phyloP scores from a whole-genome alignment of 495 filamentous ascomycete species.

The Lasiosphaeria miniovina region DNA sequence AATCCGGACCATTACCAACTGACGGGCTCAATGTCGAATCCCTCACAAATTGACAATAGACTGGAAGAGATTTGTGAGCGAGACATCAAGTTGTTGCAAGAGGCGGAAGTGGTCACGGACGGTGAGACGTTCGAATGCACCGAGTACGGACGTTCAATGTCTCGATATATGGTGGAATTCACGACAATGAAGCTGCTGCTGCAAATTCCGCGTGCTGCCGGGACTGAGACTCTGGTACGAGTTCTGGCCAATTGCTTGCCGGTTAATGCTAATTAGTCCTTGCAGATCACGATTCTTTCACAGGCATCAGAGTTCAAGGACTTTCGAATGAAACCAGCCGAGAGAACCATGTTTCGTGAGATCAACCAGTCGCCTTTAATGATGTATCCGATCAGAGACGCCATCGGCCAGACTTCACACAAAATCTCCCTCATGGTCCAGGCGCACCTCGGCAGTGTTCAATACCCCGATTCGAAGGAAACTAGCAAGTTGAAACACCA shows the following conservation, averaged over 20 bases:
- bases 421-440: slow-evolving; percentile 90
- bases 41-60: slow-evolving; percentile 59
- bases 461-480: slow-evolving; percentile 63
- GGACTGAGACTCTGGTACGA: slow-evolving; percentile 45
- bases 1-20: slow-evolving; percentile 81
- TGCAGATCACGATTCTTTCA: slow-evolving; percentile 38
- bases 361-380: slow-evolving; percentile 73
- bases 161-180: slow-evolving; percentile 87
- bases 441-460: slow-evolving; percentile 69
- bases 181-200: slow-evolving; percentile 81
- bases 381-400: slow-evolving; percentile 77
- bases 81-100: slow-evolving; percentile 67
- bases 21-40: slow-evolving; percentile 45
- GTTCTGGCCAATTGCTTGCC: slow-evolving; percentile 33
- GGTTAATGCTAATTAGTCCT: slow-evolving; percentile 50
- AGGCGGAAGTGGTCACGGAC: slow-evolving; percentile 55
- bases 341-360: slow-evolving; percentile 75
- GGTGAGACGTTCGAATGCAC: slow-evolving; percentile 59
- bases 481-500: slow-evolving; percentile 58
- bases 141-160: slow-evolving; percentile 85
- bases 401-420: slow-evolving; percentile 65
- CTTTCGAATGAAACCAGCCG: slow-evolving; percentile 62
- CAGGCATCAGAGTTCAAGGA: slow-evolving; percentile 78
- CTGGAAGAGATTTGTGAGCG: slow-evolving; percentile 79
- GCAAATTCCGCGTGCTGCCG: slow-evolving; percentile 56